Conservation (phyloP, 805 yeast species). For the Zygoascus ofunaensis region DNA sequence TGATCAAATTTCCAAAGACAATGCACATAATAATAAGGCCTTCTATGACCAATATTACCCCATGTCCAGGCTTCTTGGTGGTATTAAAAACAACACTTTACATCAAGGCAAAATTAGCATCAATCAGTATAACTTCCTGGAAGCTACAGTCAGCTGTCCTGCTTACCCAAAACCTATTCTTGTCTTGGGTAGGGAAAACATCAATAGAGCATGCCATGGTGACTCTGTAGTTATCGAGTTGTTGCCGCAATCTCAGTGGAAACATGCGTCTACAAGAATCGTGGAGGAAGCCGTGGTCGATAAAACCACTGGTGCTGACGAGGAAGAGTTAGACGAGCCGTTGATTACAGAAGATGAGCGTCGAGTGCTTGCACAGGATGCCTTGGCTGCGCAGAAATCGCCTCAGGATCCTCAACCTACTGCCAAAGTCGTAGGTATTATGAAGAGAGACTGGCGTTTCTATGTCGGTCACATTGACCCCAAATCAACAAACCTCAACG, state of each 20-base stretch:
- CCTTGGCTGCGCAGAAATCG: conserved; percentile 39
- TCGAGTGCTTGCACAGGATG: conserved; percentile 65
- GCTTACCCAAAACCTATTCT: conserved; percentile 75
- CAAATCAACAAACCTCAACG: conserved; percentile 43
- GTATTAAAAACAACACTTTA: conserved; percentile 75
- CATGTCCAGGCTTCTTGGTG: conserved; percentile 79
- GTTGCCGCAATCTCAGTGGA: conserved; percentile 80
- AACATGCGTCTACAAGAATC: conserved; percentile 69
- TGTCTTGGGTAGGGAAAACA: conserved; percentile 69
- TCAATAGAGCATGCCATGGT: conserved; percentile 87
- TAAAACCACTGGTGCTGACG: conserved; percentile 39
- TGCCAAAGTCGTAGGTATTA: conserved; percentile 79
- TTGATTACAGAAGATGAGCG: conserved; percentile 58
- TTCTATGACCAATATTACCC: conserved; percentile 68
- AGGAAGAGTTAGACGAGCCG: conserved; percentile 39
- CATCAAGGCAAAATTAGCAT: conserved; percentile 78
- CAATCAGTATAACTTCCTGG: conserved; percentile 78
- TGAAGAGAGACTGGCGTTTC: conserved; percentile 88
- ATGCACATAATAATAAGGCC: background rate
- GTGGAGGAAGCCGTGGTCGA: conserved; percentile 65
- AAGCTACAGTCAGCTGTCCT: conserved; percentile 68
- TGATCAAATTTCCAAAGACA: conserved; percentile 36
- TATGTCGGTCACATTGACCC: conserved; percentile 92
- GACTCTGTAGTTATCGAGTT: conserved; percentile 88
- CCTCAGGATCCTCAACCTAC: conserved; percentile 67